Evolutionary conservation across 2,329 filamentous ascomycete genomes (phyloP).

Genomic region (Pseudogymnoascus sp.): DNA sequence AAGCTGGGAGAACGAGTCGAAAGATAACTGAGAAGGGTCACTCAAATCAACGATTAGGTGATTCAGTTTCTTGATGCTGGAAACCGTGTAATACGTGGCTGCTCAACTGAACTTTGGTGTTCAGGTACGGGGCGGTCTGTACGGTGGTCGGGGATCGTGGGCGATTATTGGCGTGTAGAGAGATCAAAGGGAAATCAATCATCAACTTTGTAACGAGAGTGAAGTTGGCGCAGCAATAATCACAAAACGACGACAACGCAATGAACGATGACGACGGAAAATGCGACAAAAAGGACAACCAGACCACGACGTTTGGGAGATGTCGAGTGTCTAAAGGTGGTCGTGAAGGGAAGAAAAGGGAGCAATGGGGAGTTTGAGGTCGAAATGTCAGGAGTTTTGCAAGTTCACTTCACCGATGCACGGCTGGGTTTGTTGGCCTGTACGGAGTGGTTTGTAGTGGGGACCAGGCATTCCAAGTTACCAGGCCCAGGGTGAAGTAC

Average conservation of each 20-base stretch:
- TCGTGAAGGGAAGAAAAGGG: slow-evolving; percentile 5
- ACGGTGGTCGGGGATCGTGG: not conserved
- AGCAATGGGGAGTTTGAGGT: slow-evolving; percentile 8
- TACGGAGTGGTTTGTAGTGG: not conserved
- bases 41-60: slow-evolving; percentile 1
- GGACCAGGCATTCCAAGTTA: not conserved
- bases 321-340: slow-evolving; percentile 4
- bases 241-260: slow-evolving; percentile 13
- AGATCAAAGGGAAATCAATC: not conserved
- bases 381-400: slow-evolving; percentile 7
- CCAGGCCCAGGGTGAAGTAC: not conserved
- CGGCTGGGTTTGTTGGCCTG: not conserved
- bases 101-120: not conserved
- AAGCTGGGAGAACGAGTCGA: not conserved
- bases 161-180: not conserved
- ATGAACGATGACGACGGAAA: slow-evolving; percentile 13
- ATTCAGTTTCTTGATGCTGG: not conserved
- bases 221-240: not conserved
- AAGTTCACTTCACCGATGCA: not conserved
- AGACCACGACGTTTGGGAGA: slow-evolving; percentile 9
- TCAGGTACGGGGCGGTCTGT: not conserved
- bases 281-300: slow-evolving; percentile 16
- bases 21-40: not conserved
- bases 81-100: not conserved
- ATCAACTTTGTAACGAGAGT: slow-evolving; percentile 2